A percentile compares a stretch with the other conserved stretches of the same genome.
Conservation (phyloP, 2,329 filamentous ascomycete genomes). For the Talaromyces albobiverticillius region DNA sequence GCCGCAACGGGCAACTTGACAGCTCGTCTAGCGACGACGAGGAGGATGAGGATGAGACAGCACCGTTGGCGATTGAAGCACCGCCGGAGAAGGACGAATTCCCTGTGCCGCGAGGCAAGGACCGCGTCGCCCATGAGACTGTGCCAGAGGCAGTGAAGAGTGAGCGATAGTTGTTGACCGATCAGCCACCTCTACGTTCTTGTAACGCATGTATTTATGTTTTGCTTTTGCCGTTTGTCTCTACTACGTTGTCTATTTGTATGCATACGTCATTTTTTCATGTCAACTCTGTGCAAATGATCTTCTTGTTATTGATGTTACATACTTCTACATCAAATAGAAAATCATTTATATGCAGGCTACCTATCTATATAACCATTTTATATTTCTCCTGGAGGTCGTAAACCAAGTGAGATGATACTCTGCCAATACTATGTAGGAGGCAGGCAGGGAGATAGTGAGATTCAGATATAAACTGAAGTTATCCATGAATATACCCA, state of each 20-base stretch:
- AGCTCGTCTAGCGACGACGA: slow-evolving; percentile 27
- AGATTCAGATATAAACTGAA: too few species aligned
- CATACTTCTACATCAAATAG: too few species aligned
- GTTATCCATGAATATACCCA: too few species aligned
- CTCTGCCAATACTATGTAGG: too few species aligned
- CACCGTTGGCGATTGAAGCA: slow-evolving; percentile 31
- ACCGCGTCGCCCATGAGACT: slow-evolving; percentile 5
- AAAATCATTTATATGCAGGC: too few species aligned
- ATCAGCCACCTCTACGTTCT: too few species aligned
- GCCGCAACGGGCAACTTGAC: slow-evolving; percentile 31
- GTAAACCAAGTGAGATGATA: too few species aligned
- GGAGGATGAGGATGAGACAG: slow-evolving; percentile 33
- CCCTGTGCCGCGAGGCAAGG: slow-evolving; percentile 9
- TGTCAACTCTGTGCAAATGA: background rate
- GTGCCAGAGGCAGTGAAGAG: slow-evolving; percentile 3
- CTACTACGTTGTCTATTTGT: background rate
- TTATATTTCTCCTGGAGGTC: too few species aligned
- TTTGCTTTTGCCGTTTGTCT: too few species aligned
- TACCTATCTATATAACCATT: too few species aligned
- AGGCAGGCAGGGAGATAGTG: too few species aligned
- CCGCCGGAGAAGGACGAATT: slow-evolving; percentile 19
- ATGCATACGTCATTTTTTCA: background rate
- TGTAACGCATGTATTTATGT: background rate
- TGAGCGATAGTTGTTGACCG: background rate
- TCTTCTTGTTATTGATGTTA: too few species aligned